Base-by-base conservation (phyloP, 306 rosid genomes). In the Rosa lucieae region DNA sequence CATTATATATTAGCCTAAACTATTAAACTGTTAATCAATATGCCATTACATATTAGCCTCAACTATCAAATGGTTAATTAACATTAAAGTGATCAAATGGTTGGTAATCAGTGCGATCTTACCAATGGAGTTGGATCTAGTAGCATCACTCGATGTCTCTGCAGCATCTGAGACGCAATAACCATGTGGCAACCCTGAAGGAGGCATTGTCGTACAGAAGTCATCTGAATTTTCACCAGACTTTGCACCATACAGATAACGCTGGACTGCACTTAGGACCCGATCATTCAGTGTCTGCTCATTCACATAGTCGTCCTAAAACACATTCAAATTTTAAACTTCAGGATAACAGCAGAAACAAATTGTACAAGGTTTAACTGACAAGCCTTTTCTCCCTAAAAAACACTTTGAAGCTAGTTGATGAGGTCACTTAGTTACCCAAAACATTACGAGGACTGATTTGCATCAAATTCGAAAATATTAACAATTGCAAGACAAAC, bases 261-360 rank as follows among this genome's bases (percentile, higher is more conserved):
- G 6, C 15, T 18, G 56, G 32, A 82, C 15, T 53, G 65, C 48
- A 49, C 58, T 75, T 32, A 46, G 67, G 81, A 85, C 21, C 53
- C 82, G 82, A 29, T 68, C 70, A 20, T 53, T 21, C 11, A 89
- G 17, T 6, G 89, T 87, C 44, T 72, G 35, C 23, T 6, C 67
- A 77, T 89, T 83, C 73, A 69, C 80, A 78, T 87, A 89, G 21
- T 83, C 89, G 13, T 79, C 83, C 90, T 85, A 56, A 62, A 56
- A 81, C 63, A 83, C 26, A 59, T 47, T 23, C 37, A 67, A 49
- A 71, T 68, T 37, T 37, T 72, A 70, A 58, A 78, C 63, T 35
- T 74, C 71, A 84, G 77, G 47, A 40, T 15, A 53, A 1, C 23
- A 39, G 43, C 10, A 51, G 10, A 35, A 77, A 13, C 17, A n/a